Evolutionary conservation across 2,329 filamentous ascomycete genomes (phyloP), one percentile per base, ranked within the genome.

Genomic region (Penicillium decumbens): DNA sequence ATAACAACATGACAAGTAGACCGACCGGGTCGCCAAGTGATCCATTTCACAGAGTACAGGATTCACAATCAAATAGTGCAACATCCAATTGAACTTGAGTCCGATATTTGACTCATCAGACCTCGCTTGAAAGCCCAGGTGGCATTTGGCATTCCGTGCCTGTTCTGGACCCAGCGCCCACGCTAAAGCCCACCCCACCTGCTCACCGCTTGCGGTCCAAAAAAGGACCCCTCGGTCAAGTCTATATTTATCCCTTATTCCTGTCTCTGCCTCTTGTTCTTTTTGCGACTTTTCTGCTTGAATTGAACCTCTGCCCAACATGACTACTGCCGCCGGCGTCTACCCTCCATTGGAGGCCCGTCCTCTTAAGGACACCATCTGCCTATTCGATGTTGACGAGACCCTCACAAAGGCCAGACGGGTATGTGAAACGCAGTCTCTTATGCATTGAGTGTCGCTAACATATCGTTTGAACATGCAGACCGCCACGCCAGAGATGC

Each of bases 351-450:
- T 97, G 59, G 81, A 85, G 69, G 79, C 92, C 64, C 89, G 93
- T 60, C 88, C 89, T 38, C 76, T 96, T 72, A 89, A 91, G 77
- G 89, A 93, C 79, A 97, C 92, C 58, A 88, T 98, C 72, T 85
- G 83, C 66, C 85, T 98, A 57, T 98, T 98, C 74, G 93, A 98
- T 74, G 93, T 98, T 53, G 93, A 98, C 70, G 88, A 83, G 66
- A 96, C 93, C 27, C 82, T 98, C 61, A 93, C 90, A 13, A 87
- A 84, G 37, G 85, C 93, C 40, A 84, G 93, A 59, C 79, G 80
- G 63, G 88, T 95, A 77, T 54, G 78, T 32, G n/a, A 42, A 41
- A 27, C 13, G 41, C 15, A 13, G 18, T 18, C 33, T 43, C n/a
- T 29, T 35, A 23, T 28, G 33, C 15, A 32, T 20, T 10, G 25